These are phyloP conservation scores for Metschnikowia chrysomelidarum DNA, from an alignment of 805 yeast genomes.

Conservation along the genomic window DNA sequence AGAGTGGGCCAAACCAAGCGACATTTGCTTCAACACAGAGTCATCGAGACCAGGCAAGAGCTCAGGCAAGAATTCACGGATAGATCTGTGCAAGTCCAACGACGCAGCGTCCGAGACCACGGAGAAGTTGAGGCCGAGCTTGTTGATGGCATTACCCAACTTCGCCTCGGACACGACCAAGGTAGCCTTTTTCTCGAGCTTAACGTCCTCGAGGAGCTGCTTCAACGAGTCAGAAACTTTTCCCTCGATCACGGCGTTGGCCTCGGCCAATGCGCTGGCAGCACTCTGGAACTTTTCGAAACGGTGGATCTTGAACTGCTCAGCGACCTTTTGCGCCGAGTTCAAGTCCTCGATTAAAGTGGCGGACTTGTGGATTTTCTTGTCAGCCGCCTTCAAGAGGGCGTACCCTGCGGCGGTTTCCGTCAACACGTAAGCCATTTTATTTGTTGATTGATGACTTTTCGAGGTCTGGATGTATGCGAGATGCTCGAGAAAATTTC, in stretches of 20 bases:
- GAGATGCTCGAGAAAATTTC: constrained; percentile 13
- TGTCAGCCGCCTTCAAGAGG: constrained; percentile 93
- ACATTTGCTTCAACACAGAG: constrained; percentile 85
- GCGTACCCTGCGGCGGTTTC: constrained; percentile 99
- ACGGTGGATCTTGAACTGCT: constrained; percentile 91
- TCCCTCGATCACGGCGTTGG: constrained; percentile 89
- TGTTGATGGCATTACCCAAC: constrained; percentile 94
- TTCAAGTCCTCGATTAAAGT: constrained; percentile 72
- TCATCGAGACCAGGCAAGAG: constrained; percentile 91
- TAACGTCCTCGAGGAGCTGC: constrained; percentile 69
- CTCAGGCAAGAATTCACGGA: constrained; percentile 91
- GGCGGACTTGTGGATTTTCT: constrained; percentile 88
- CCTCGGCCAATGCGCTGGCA: constrained; percentile 94
- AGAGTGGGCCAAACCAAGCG: constrained; percentile 97
- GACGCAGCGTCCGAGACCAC: constrained; percentile 95
- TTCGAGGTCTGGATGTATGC: too few relatives aligned
- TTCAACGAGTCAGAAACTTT: constrained; percentile 84
- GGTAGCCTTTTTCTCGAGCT: constrained; percentile 79
- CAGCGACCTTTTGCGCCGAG: constrained; percentile 78
- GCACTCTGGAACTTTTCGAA: constrained; percentile 94
- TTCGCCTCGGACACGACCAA: constrained; percentile 93
- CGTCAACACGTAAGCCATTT: constrained; percentile 85
- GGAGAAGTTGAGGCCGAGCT: constrained; percentile 81
- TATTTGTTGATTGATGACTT: constrained; percentile 1
- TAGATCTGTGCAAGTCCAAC: constrained; percentile 90